Evolutionary conservation across 1,139 yeast genomes (phyloP), one percentile per base, ranked within the genome.

Genomic region (Suhomyces wounanorum): DNA sequence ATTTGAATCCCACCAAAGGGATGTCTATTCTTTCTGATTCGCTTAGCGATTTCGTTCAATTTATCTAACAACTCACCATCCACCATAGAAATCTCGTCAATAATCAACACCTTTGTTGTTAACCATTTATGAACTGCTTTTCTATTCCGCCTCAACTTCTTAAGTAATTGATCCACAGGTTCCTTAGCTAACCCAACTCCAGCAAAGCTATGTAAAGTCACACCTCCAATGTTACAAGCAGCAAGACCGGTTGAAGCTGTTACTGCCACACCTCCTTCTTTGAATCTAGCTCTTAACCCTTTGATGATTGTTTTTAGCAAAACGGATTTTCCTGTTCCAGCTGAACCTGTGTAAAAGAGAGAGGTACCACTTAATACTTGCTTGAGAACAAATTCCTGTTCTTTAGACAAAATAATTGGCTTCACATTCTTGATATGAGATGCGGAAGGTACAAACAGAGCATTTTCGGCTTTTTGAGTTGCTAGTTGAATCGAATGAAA

Each of bases 161-260:
- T 81, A 13, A 82, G 67, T 25, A 89, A 64, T 44, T 57, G 56
- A 25, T 58, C 66, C 0, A 65, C 60, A 1, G 64, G 60, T 1
- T 68, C 75, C 14, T 61, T 62, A 0, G 95, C 97, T 9, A 90
- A 67, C 0, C 97, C 97, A 37, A 90, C 85, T 0, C 97, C 96
- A 0, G 96, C 85, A 70, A 85, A 90, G 23, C 95, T 84, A 64
- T 91, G 97, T 1, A 91, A 68, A 0, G 97, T 91, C 40, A 81
- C 80, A 21, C 97, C 97, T 4, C 96, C 96, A 52, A 91, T 85
- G 63, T 90, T 89, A 63, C 94, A 87, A 1, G 97, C 97, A 0
- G 97, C 97, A 40, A 91, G 72, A 0, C 97, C 97, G 0, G 97
- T 91, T 0, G 96, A 87, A 0, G 97, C 97, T 0, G 97, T 90